Conservation (phyloP, 2,329 filamentous ascomycete genomes). For the Capronia coronata region DNA sequence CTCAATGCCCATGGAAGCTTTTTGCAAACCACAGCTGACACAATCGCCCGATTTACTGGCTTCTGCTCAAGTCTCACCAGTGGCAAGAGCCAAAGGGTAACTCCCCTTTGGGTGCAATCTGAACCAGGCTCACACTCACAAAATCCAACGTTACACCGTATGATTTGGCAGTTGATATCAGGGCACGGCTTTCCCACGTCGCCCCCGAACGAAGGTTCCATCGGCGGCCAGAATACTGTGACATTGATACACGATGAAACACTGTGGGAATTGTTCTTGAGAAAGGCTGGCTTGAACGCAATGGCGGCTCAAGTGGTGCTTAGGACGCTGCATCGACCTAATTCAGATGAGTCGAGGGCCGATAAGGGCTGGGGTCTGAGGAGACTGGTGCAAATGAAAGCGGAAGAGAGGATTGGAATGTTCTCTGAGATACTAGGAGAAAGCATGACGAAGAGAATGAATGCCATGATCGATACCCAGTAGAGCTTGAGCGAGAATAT, state of each 20-base stretch:
- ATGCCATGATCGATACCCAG: conserved; percentile 8
- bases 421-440: conserved; percentile 19
- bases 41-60: conserved; percentile 28
- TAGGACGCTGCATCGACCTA: conserved; percentile 26
- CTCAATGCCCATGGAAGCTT: not conserved
- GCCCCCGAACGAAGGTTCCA: conserved; percentile 11
- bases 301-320: conserved; percentile 64
- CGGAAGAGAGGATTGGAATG: conserved; percentile 11
- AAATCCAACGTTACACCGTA: conserved; percentile 16
- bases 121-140: not conserved
- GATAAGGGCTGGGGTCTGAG: conserved; percentile 15
- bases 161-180: conserved; percentile 43
- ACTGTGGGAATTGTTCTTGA: conserved; percentile 61
- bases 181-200: conserved; percentile 10
- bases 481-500: not conserved
- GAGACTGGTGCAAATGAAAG: conserved; percentile 13
- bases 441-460: conserved; percentile 12
- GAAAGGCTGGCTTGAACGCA: conserved; percentile 60
- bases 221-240: conserved; percentile 25
- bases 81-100: not conserved
- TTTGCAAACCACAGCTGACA: conserved; percentile 2
- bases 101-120: conserved; percentile 18
- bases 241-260: conserved; percentile 53
- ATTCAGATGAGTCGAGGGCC: not conserved
- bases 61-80: conserved; percentile 28